Conservation (phyloP, 2,329 filamentous ascomycete genomes). For the Pyrenochaeta sp. region DNA sequence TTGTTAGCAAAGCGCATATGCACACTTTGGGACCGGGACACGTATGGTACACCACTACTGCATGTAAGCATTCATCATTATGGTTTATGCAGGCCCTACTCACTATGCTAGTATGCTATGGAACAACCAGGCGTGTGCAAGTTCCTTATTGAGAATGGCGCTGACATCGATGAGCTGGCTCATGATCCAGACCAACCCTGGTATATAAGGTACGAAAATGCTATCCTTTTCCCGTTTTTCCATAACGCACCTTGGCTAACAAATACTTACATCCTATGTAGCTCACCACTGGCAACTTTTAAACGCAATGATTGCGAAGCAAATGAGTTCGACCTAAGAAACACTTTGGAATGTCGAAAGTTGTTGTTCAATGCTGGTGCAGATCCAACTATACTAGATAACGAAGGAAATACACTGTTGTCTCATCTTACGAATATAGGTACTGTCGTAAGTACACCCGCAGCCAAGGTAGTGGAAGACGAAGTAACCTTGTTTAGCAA, state of each 20-base stretch:
- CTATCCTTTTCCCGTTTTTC: no score
- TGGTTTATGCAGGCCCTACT: not conserved
- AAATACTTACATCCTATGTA: no score
- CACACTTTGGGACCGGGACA: constrained; percentile 9
- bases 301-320: no score
- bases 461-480: no score
- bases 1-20: constrained; percentile 4
- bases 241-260: no score
- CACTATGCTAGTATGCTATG: constrained; percentile 10
- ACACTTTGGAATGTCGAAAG: not conserved
- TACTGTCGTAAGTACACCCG: not conserved
- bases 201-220: no score
- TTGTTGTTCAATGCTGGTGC: constrained; percentile 4
- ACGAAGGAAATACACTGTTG: not conserved
- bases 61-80: constrained; percentile 9
- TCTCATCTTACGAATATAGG: not conserved
- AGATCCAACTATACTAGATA: constrained; percentile 3
- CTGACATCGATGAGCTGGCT: constrained; percentile 11
- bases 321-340: not conserved
- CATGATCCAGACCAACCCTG: no score
- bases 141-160: constrained; percentile 13
- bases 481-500: no score
- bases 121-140: constrained; percentile 9
- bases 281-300: no score
- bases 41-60: constrained; percentile 11